Percentiles rank a stretch among this genome's conserved stretches.
phyloP scores from a whole-genome alignment of 2,329 filamentous ascomycete species.

The Colletotrichum salicis region DNA sequence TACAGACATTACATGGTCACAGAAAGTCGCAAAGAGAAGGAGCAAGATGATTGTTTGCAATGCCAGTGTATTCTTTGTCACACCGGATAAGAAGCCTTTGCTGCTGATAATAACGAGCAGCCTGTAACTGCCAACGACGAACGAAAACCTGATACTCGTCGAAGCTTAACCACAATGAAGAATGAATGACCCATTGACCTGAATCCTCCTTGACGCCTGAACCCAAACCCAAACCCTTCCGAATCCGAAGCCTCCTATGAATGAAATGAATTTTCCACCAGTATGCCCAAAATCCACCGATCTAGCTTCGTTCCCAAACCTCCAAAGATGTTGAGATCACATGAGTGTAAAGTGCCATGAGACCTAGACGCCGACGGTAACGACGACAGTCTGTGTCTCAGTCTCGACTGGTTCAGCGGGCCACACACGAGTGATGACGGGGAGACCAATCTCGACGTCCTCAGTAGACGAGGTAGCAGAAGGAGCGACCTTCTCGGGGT shows the following conservation, averaged over 20 bases:
- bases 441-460: no score
- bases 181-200: neutral
- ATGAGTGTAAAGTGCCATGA: neutral
- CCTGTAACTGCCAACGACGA: neutral
- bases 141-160: neutral
- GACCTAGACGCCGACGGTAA: neutral
- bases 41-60: no score
- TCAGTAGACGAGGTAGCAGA: neutral
- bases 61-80: neutral
- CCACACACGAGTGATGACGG: no score
- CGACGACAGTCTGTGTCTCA: neutral
- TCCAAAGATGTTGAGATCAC: neutral
- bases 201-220: neutral
- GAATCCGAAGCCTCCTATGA: neutral
- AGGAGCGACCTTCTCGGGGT: neutral
- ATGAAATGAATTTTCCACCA: neutral
- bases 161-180: neutral
- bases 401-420: neutral
- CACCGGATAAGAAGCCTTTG: neutral
- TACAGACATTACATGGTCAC: no score
- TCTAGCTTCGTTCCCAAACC: neutral
- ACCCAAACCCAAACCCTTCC: neutral
- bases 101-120: neutral
- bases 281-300: neutral
- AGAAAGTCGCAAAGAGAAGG: neutral